Base-by-base conservation (phyloP, 164 flowering plant species). In the Paratinospora sagittata region DNA sequence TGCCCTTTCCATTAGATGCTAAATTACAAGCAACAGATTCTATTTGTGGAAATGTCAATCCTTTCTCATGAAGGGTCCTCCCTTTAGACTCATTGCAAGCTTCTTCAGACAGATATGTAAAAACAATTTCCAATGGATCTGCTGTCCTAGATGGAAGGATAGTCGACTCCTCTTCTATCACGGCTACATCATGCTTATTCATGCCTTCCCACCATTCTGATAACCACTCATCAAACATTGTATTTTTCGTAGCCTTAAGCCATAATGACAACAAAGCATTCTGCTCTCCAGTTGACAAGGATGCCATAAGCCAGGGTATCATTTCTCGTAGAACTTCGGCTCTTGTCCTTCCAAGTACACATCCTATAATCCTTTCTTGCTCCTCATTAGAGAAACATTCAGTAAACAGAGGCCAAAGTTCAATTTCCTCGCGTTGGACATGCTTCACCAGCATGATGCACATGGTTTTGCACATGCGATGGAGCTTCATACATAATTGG, bases 211-310 rank as follows among this genome's bases (percentile, higher is more conserved):
- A 90, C 95, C 98, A 94, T 74, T 92, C 97, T 37, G 77, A 64
- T 66, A 94, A 72, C 98, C 98, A 94, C 68, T 90, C 90, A 75
- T 77, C 80, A 75, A 94, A 94, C 89, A 82, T 94, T n/a, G 98
- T 94, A 73, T 84, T 77, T 70, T 79, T 86, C 13, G 98, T 83
- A 23, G 82, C 85, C 70, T 84, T 84, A 61, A 74, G 79, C 97
- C 92, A 89, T 63, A 84, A 74, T 49, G 81, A 78, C 83, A 86
- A 83, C 79, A 88, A 49, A n/a, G 80, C 76, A 11, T 86, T 80
- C 73, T 85, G 90, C 75, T 94, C 97, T 21, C 78, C 81, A 8
- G 79, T 73, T 23, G 88, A 84, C 45, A 92, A 76, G 66, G 84
- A 84, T 61, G 80, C 81, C 87, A 86, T 84, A 23, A 90, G 79